Conservation (phyloP, 371 early-diverging fungal genomes). For the Dinochytrium kinnereticum region DNA sequence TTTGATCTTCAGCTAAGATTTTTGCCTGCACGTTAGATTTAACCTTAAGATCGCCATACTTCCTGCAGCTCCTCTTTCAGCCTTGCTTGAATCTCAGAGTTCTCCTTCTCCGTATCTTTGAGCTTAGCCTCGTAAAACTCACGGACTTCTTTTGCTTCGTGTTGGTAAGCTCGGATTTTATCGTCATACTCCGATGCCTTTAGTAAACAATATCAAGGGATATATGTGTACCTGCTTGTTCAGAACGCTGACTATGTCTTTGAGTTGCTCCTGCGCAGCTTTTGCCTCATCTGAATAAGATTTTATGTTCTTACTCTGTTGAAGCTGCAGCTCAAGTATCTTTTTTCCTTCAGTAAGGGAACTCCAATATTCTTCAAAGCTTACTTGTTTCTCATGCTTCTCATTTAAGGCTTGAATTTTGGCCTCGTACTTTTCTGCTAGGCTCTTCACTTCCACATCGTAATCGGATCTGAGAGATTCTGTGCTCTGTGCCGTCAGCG, state of each 20-base stretch:
- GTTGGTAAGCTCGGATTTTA: constrained; percentile 16
- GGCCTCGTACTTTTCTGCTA: constrained; percentile 17
- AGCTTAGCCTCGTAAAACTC: constrained; percentile 16
- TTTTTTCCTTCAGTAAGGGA: neutral
- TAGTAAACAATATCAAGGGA: neutral
- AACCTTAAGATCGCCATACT: neutral
- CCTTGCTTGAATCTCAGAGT: neutral
- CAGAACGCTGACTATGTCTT: constrained; percentile 25
- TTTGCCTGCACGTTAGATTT: neutral
- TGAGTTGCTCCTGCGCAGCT: constrained; percentile 20
- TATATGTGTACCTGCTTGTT: constrained; percentile 30
- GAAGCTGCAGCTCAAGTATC: constrained; percentile 9
- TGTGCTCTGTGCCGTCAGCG: neutral
- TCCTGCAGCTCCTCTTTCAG: constrained; percentile 25
- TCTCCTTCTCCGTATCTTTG: constrained; percentile 22
- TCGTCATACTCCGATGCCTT: constrained; percentile 36
- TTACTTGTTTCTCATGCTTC: constrained; percentile 9
- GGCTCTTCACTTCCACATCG: constrained; percentile 8
- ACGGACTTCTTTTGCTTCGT: constrained; percentile 29
- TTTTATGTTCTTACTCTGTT: constrained; percentile 27
- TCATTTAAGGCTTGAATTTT: constrained; percentile 13
- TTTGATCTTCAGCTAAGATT: neutral
- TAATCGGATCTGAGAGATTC: neutral
- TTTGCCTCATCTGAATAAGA: constrained; percentile 33
- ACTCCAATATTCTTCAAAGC: neutral